phyloP scores from a whole-genome alignment of 1,284 basidiomycete genomes.

The Cutaneotrichosporon arboriforme region DNA sequence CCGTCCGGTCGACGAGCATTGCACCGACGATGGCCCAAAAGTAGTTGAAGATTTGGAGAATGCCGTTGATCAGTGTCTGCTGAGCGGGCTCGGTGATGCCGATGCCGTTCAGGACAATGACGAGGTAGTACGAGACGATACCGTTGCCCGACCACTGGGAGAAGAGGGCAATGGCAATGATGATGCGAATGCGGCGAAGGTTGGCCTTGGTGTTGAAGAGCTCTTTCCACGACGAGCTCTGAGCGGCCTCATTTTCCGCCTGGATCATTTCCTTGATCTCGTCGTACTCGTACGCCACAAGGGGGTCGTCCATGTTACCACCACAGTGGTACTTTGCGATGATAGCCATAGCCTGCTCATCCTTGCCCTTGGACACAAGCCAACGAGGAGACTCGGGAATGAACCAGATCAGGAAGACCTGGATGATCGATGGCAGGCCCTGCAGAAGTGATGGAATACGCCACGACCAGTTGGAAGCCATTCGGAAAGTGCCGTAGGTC shows the following conservation, averaged over 20 bases:
- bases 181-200: constrained; percentile 28
- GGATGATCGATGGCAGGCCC: constrained; percentile 40
- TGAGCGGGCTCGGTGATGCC: constrained; percentile 60
- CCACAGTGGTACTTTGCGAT: constrained; percentile 73
- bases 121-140: constrained; percentile 56
- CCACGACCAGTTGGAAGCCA: constrained; percentile 33
- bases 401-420: constrained; percentile 16
- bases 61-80: constrained; percentile 60
- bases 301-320: constrained; percentile 30
- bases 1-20: constrained; percentile 38
- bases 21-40: constrained; percentile 26
- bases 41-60: constrained; percentile 19
- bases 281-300: constrained; percentile 41
- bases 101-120: constrained; percentile 62
- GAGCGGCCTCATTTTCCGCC: constrained; percentile 16
- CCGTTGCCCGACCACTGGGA: constrained; percentile 36
- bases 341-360: constrained; percentile 59
- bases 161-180: constrained; percentile 38
- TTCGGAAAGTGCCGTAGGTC: constrained; percentile 32
- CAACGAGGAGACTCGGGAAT: constrained; percentile 28
- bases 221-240: constrained; percentile 49
- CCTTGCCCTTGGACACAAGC: constrained; percentile 22
- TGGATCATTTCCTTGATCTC: constrained; percentile 44
- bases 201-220: constrained; percentile 22
- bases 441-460: constrained; percentile 50